Percentiles rank a stretch among this genome's conserved stretches.
These are phyloP conservation scores for Straminergon stramineum DNA, from an alignment of 225 moss, liverwort and hornwort genomes.

Conservation along the genomic window DNA sequence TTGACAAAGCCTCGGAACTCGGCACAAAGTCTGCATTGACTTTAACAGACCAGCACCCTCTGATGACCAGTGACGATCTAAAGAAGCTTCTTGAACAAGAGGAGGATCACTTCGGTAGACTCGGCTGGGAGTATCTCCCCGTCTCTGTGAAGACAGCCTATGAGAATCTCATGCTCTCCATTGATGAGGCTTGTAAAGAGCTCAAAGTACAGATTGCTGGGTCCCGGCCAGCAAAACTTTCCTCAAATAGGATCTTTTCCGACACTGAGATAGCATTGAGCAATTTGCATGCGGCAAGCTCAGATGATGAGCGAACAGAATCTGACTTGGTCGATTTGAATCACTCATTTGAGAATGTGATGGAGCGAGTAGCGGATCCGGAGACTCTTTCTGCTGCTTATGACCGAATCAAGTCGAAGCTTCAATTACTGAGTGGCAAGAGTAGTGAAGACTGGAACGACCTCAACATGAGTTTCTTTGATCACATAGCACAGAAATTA, in stretches of 20 bases:
- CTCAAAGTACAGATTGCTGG: constrained; percentile 7
- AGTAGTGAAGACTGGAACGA: constrained; percentile 27
- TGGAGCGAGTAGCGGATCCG: constrained; percentile 16
- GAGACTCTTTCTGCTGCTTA: constrained; percentile 26
- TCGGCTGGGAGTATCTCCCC: constrained; percentile 43
- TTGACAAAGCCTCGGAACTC: constrained; percentile 41
- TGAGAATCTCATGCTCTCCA: constrained; percentile 33
- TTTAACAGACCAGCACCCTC: constrained; percentile 19
- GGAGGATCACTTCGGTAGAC: constrained; percentile 46
- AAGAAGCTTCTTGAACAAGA: constrained; percentile 36
- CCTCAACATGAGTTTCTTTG: constrained; percentile 2
- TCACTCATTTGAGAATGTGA: background rate
- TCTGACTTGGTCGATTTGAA: background rate
- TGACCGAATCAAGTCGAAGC: constrained; percentile 28
- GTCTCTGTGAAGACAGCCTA: constrained; percentile 34
- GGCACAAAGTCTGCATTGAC: constrained; percentile 42
- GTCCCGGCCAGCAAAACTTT: background rate
- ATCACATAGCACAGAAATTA: constrained; percentile 2
- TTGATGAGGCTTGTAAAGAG: constrained; percentile 31
- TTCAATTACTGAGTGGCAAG: constrained; percentile 19
- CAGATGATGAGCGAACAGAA: background rate
- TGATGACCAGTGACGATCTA: constrained; percentile 18
- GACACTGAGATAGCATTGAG: background rate
- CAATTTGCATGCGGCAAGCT: background rate
- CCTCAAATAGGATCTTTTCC: background rate